phyloP scores from a whole-genome alignment of 768 basidiomycete species.

The Macrocybe gigantea region DNA sequence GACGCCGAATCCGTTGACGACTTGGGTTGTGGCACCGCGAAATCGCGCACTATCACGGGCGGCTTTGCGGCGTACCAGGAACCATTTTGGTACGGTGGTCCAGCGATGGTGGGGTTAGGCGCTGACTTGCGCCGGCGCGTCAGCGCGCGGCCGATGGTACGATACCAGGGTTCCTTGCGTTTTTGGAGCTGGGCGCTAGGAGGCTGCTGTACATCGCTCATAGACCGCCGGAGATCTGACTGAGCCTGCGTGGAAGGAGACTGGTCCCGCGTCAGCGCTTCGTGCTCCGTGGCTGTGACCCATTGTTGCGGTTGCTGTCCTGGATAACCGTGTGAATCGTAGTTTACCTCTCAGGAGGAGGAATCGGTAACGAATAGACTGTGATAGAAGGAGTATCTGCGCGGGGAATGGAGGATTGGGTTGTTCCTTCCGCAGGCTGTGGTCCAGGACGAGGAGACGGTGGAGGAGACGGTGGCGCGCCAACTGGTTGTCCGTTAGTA shows the following conservation, averaged over 20 bases:
- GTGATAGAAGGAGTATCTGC: too few relatives aligned
- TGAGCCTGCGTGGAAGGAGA: constrained; percentile 9
- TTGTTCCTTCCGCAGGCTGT: too few relatives aligned
- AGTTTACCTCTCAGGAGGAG: background rate
- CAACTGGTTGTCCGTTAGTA: too few relatives aligned
- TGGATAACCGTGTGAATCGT: constrained; percentile 12
- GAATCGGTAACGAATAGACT: background rate
- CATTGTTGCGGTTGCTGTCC: constrained; percentile 22
- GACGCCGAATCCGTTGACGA: constrained; percentile 17
- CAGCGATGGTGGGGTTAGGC: constrained; percentile 8
- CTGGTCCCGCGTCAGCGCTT: constrained; percentile 16
- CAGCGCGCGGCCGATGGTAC: constrained; percentile 24
- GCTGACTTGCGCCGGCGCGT: constrained; percentile 5
- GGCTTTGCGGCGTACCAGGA: constrained; percentile 26
- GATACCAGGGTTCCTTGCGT: constrained; percentile 32
- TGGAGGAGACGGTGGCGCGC: too few relatives aligned
- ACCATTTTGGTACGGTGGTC: constrained; percentile 4
- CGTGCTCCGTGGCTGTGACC: constrained; percentile 31
- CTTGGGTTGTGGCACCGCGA: constrained; percentile 13
- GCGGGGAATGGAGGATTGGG: too few relatives aligned
- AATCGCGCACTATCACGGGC: constrained; percentile 15
- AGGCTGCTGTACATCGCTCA: too few relatives aligned
- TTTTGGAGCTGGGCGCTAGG: too few relatives aligned
- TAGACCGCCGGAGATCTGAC: background rate
- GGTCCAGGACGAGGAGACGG: too few relatives aligned